Percentiles rank a stretch among this genome's conserved stretches.
Evolutionary conservation across 805 yeast species (phyloP).

Genomic region (Wickerhamiella galacta): DNA sequence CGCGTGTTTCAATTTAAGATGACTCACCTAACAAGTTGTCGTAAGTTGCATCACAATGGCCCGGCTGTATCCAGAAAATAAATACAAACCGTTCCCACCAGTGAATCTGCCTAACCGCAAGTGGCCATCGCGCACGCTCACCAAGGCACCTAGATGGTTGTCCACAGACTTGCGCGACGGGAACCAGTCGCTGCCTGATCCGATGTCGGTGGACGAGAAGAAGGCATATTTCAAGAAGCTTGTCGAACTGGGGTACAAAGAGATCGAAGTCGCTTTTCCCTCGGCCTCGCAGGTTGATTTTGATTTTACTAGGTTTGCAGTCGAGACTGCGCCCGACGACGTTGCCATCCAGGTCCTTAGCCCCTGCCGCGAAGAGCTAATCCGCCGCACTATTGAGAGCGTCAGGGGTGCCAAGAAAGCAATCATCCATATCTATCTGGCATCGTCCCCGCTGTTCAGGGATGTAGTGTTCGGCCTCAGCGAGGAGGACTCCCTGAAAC

Average conservation of each 20-base stretch:
- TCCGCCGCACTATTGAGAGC: slow-evolving; percentile 54
- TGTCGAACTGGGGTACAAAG: slow-evolving; percentile 61
- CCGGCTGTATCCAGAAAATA: too few relatives aligned
- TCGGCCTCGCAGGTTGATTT: slow-evolving; percentile 67
- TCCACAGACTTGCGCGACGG: slow-evolving; percentile 76
- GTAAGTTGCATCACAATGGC: too few relatives aligned
- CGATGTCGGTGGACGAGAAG: slow-evolving; percentile 70
- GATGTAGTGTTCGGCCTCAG: slow-evolving; percentile 49
- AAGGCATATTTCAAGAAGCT: slow-evolving; percentile 51
- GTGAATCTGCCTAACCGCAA: slow-evolving; percentile 42
- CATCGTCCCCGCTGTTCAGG: slow-evolving; percentile 60
- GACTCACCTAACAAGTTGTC: too few relatives aligned
- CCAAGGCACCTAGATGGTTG: slow-evolving; percentile 63
- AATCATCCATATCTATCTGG: slow-evolving; percentile 58
- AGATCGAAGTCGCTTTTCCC: slow-evolving; percentile 72
- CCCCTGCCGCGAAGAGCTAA: slow-evolving; percentile 61
- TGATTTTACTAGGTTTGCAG: slow-evolving; percentile 62
- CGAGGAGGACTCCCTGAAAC: slow-evolving; percentile 37
- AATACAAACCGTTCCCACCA: slow-evolving; percentile 41
- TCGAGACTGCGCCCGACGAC: slow-evolving; percentile 58
- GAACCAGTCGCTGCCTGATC: slow-evolving; percentile 72
- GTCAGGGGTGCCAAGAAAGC: slow-evolving; percentile 61
- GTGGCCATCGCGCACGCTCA: slow-evolving; percentile 50
- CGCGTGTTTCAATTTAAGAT: too few relatives aligned
- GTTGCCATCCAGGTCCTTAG: slow-evolving; percentile 62